Base-by-base conservation (phyloP, 2,329 filamentous ascomycete genomes). In the Annulohypoxylon truncatum region DNA sequence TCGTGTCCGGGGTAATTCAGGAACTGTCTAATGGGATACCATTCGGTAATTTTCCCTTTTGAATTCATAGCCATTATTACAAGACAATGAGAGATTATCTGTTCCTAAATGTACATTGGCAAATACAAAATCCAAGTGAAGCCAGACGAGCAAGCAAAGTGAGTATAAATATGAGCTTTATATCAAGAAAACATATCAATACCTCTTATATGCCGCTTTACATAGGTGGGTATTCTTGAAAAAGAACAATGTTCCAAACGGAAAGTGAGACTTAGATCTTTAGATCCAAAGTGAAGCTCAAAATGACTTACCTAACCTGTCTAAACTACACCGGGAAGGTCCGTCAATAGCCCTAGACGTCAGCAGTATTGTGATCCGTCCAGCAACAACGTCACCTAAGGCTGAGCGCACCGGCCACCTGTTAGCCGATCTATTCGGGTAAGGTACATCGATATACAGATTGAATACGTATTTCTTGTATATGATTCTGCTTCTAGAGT, bases 1-100 rank as follows among this genome's bases (percentile, higher is more conserved):
- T 73, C 68, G 74, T 74, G 71, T 29, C 73, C 74, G 3, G 78
- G 72, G 64, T 73, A 46, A 9, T 61, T 51, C 35, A 72, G 52
- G 31, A 77, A 64, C 46, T 71, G 68, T 50, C 67, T 65, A 15
- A 77, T 73, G n/a, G 79, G 79, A 66, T 78, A 67, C 80, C 80
- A 82, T 47, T 77, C 70, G 44, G 67, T 67, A 10, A 20, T 44
- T 4, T 31, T 33, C 9, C 59, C 56, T 48, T 57, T 15, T 20
- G 28, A n/a, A n/a, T n/a, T 31, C 20, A 59, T 51, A 18, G 28
- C 44, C 69, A 71, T 72, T 22, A 15, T 59, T 18, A 12, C 12
- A 13, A 26, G 29, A 24, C 24, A 2, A 47, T 12, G 12, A 52
- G 1, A 15, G 13, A 15, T 10, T 22, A 6, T 28, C 7, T 28